Percentiles rank a stretch among this genome's conserved stretches.
These are phyloP conservation scores for Hygrocybe coccinea DNA, from an alignment of 768 basidiomycete genomes.

Conservation along the genomic window DNA sequence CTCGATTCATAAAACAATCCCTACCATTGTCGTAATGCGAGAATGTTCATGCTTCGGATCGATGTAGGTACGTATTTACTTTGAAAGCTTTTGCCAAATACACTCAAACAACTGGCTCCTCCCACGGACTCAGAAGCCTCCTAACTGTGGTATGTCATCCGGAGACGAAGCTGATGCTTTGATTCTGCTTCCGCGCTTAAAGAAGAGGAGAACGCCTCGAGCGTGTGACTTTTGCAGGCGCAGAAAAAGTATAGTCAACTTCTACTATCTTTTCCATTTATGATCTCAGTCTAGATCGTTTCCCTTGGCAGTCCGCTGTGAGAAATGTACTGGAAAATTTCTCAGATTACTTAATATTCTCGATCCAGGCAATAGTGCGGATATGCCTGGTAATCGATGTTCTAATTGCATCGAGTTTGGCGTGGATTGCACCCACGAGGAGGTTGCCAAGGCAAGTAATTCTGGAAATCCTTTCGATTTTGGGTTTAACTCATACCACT, in stretches of 20 bases:
- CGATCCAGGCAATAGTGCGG: conserved; percentile 23
- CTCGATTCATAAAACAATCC: too few species aligned
- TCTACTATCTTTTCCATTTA: neutral
- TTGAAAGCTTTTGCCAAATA: too few species aligned
- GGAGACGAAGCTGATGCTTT: neutral
- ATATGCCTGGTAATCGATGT: conserved; percentile 57
- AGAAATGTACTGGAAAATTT: conserved; percentile 8
- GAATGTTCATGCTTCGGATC: too few species aligned
- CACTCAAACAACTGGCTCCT: too few species aligned
- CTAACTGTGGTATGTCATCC: too few species aligned
- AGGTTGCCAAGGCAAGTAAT: conserved; percentile 58
- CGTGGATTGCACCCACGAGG: conserved; percentile 63
- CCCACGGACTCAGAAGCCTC: too few species aligned
- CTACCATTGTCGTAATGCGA: too few species aligned
- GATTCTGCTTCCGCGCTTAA: conserved; percentile 20
- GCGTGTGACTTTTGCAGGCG: conserved; percentile 70
- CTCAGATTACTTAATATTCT: neutral
- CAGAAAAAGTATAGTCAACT: conserved; percentile 54
- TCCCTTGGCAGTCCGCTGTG: conserved; percentile 39
- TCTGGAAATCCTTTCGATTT: neutral
- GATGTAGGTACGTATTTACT: too few species aligned
- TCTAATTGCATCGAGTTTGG: conserved; percentile 57
- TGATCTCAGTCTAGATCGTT: neutral
- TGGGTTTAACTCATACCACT: neutral
- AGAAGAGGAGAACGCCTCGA: conserved; percentile 57